phyloP scores from a whole-genome alignment of 1,284 basidiomycete genomes.

The Apiotrichum brassicae region DNA sequence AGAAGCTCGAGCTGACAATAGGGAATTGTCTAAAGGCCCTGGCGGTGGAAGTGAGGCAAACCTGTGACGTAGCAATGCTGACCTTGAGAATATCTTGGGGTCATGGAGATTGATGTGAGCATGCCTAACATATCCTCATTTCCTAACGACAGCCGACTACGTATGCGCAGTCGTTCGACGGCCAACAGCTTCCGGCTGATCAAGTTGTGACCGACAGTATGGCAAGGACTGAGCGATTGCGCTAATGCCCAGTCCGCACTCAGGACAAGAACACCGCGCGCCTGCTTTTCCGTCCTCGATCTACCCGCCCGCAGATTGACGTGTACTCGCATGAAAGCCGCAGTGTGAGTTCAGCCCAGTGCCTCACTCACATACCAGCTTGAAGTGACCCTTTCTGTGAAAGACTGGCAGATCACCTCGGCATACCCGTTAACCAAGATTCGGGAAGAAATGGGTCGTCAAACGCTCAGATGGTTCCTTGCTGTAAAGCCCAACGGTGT shows the following conservation, averaged over 20 bases:
- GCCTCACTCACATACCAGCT: constrained; percentile 19
- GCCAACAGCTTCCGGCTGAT: constrained; percentile 34
- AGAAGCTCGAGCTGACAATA: constrained; percentile 15
- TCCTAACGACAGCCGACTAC: constrained; percentile 24
- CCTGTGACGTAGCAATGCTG: no score
- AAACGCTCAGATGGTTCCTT: constrained; percentile 38
- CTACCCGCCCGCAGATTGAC: constrained; percentile 31
- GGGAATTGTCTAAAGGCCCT: constrained; percentile 33
- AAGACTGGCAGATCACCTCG: constrained; percentile 38
- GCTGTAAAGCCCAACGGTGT: constrained; percentile 32
- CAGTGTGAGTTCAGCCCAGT: constrained; percentile 20
- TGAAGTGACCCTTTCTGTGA: constrained; percentile 33
- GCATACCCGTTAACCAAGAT: constrained; percentile 37
- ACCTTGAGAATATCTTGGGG: constrained; percentile 34
- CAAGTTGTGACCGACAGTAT: constrained; percentile 38
- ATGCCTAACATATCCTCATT: not conserved
- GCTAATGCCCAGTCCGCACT: constrained; percentile 4
- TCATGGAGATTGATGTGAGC: constrained; percentile 31
- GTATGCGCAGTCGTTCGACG: constrained; percentile 31
- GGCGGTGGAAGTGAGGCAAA: constrained; percentile 29
- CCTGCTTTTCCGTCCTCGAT: constrained; percentile 39
- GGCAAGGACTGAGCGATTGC: constrained; percentile 14
- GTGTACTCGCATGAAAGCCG: constrained; percentile 34
- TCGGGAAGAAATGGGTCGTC: constrained; percentile 23
- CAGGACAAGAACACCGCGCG: constrained; percentile 36